These are phyloP conservation scores for Cercis canadensis DNA, from an alignment of 306 rosid genomes.

Conservation along the genomic window DNA sequence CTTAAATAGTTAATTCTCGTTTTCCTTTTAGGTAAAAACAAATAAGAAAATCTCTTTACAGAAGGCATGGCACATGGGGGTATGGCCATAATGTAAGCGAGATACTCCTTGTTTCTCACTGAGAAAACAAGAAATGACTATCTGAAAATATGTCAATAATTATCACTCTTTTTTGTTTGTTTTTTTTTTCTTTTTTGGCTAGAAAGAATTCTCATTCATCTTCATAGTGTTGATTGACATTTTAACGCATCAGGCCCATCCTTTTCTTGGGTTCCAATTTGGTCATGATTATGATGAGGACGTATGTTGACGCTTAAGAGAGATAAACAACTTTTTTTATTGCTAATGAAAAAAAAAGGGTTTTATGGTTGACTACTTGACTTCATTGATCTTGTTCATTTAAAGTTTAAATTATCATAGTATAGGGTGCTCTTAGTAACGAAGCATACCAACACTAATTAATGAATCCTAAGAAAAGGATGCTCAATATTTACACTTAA, in stretches of 20 bases:
- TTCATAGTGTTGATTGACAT: slow-evolving; percentile 33
- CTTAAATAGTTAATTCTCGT: slow-evolving; percentile 14
- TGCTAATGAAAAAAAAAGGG: too few species aligned
- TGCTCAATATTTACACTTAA: too few species aligned
- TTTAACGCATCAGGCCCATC: too few species aligned
- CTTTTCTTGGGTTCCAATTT: slow-evolving; percentile 29
- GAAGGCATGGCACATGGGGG: slow-evolving; percentile 55
- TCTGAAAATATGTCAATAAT: slow-evolving; percentile 35
- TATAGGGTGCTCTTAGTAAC: too few species aligned
- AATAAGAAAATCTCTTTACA: slow-evolving; percentile 54
- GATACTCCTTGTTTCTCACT: slow-evolving; percentile 37
- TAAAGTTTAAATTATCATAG: too few species aligned
- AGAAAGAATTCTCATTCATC: slow-evolving; percentile 21
- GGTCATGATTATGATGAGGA: slow-evolving; percentile 44
- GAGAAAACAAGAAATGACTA: slow-evolving; percentile 26
- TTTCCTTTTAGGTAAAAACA: slow-evolving; percentile 25
- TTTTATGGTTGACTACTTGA: too few species aligned
- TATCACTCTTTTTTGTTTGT: too few species aligned
- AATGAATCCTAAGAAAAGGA: too few species aligned
- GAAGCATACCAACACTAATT: too few species aligned
- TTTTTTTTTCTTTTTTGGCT: too few species aligned
- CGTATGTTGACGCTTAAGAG: slow-evolving; percentile 20
- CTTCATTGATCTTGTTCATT: too few species aligned
- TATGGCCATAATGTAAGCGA: slow-evolving; percentile 55
- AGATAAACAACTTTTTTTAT: too few species aligned